Evolutionary conservation across 106 monocot genomes (phyloP).

Genomic region (Phalaenopsis equestris): DNA sequence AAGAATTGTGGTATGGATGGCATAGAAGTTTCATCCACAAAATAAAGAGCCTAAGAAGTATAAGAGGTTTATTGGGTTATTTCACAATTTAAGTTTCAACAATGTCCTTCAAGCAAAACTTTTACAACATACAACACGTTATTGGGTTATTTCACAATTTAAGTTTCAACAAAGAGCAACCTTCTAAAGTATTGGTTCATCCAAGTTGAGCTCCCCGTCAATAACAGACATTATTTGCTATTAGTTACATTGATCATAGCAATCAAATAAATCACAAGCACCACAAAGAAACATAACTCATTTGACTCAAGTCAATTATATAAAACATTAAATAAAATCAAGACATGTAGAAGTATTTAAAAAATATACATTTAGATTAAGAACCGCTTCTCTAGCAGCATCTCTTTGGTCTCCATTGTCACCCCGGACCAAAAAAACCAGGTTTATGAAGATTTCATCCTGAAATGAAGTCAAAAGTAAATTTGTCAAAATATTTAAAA

Average conservation of each 20-base stretch:
- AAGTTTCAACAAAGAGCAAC: no score
- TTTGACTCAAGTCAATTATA: not conserved
- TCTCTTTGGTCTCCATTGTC: constrained; percentile 42
- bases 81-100: no score
- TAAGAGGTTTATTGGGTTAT: no score
- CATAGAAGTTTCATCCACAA: no score
- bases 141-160: no score
- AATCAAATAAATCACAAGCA: not conserved
- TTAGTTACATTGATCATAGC: not conserved
- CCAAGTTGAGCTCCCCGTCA: no score
- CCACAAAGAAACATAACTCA: not conserved
- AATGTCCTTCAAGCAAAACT: no score
- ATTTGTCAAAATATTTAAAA: constrained; percentile 7
- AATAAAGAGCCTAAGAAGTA: no score
- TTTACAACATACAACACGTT: no score
- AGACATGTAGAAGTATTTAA: not conserved
- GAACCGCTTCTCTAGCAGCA: constrained; percentile 57
- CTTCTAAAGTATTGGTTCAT: no score
- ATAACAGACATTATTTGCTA: not conserved
- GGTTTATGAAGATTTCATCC: constrained; percentile 52
- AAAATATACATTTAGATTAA: constrained; percentile 48
- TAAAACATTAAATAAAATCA: not conserved
- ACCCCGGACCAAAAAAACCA: constrained; percentile 46
- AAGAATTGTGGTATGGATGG: no score
- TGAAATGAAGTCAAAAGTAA: constrained; percentile 18